These are phyloP conservation scores for Ceratocystis cubensis DNA, from an alignment of 2,329 filamentous ascomycete species.

Conservation along the genomic window DNA sequence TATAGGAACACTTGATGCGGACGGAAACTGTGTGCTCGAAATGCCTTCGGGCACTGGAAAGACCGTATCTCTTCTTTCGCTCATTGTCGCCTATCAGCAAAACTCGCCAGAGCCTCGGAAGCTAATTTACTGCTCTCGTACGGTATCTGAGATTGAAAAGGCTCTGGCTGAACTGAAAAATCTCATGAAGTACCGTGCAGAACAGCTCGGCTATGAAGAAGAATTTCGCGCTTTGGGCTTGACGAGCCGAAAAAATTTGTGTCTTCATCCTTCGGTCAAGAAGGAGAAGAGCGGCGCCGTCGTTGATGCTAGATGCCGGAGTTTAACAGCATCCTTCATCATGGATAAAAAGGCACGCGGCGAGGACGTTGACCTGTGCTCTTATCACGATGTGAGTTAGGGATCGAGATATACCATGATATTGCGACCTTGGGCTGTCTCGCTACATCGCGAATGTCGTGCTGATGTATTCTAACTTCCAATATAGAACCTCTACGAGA, in stretches of 20 bases:
- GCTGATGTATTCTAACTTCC: background rate
- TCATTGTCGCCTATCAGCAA: slow-evolving; percentile 95
- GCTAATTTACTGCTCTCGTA: slow-evolving; percentile 97
- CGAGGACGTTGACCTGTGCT: slow-evolving; percentile 84
- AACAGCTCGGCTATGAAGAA: slow-evolving; percentile 80
- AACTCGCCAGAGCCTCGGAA: slow-evolving; percentile 87
- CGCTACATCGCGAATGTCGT: background rate
- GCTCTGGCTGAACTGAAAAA: slow-evolving; percentile 81
- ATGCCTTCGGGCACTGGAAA: slow-evolving; percentile 99
- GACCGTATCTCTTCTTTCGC: slow-evolving; percentile 83
- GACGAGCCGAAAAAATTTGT: slow-evolving; percentile 94
- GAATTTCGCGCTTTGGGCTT: slow-evolving; percentile 86
- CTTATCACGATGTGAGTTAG: slow-evolving; percentile 72
- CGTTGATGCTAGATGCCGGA: slow-evolving; percentile 91
- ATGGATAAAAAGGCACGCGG: slow-evolving; percentile 95
- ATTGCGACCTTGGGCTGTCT: no score
- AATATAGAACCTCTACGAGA: slow-evolving; percentile 71
- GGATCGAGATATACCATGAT: background rate
- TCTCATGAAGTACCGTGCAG: slow-evolving; percentile 85
- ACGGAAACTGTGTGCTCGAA: slow-evolving; percentile 90
- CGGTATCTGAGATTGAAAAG: slow-evolving; percentile 99
- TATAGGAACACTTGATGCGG: slow-evolving; percentile 69
- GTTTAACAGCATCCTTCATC: slow-evolving; percentile 89
- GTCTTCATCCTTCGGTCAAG: slow-evolving; percentile 90
- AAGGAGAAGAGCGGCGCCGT: slow-evolving; percentile 88